phyloP scores from a whole-genome alignment of 2,329 filamentous ascomycete species.

The Pseudopithomyces chartarum region DNA sequence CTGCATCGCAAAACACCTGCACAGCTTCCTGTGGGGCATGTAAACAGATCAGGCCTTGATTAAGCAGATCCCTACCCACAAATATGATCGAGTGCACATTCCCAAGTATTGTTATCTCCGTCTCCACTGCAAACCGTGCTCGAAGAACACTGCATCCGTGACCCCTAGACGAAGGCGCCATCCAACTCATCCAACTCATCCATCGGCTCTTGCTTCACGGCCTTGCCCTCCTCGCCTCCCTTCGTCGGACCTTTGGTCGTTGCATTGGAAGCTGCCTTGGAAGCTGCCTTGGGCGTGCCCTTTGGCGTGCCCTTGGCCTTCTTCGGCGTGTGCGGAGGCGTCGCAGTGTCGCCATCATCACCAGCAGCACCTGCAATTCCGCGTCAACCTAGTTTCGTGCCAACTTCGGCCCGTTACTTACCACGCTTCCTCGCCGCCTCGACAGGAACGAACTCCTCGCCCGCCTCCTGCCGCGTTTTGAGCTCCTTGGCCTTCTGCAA shows the following conservation, averaged over 20 bases:
- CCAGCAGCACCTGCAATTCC: neutral
- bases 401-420: conserved; percentile 10
- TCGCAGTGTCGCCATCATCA: neutral
- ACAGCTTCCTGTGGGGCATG: no score
- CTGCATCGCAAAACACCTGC: no score
- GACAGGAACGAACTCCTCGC: conserved; percentile 31
- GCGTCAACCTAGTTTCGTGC: neutral
- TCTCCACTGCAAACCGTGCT: no score
- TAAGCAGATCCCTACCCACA: no score
- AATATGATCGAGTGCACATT: no score
- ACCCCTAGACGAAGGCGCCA: neutral
- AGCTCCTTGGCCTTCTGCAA: conserved; percentile 32
- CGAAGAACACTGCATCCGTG: neutral
- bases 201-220: no score
- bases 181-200: no score
- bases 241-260: no score
- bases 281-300: conserved; percentile 14
- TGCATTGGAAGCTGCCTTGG: no score
- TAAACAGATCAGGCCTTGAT: no score
- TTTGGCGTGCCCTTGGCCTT: conserved; percentile 23
- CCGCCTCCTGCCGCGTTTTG: conserved; percentile 27
- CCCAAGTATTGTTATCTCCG: no score
- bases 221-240: no score
- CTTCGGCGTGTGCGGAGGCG: conserved; percentile 23
- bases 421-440: conserved; percentile 28